Conservation (phyloP, 129 eudicot species). For the Sambucus nigra region DNA sequence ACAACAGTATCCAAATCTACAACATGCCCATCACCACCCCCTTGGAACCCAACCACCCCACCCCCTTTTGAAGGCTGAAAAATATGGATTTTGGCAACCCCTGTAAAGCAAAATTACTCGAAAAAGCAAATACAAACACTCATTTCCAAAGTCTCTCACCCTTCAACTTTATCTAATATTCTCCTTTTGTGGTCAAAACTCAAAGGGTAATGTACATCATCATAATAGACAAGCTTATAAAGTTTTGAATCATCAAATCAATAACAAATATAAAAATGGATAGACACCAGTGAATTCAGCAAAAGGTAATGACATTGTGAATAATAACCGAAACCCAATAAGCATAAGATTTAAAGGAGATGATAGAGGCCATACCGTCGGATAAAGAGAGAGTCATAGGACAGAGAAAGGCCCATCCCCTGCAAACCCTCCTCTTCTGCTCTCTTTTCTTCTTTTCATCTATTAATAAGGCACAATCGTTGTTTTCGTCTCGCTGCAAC, state of each 20-base stretch:
- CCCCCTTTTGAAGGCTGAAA: slow-evolving; percentile 26
- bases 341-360: too few species aligned
- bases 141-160: slow-evolving; percentile 6
- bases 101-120: neutral
- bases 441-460: too few species aligned
- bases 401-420: too few species aligned
- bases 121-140: slow-evolving; percentile 14
- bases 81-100: slow-evolving; percentile 38
- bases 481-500: too few species aligned
- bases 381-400: too few species aligned
- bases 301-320: too few species aligned
- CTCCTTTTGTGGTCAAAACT: slow-evolving; percentile 46
- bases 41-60: slow-evolving; percentile 16
- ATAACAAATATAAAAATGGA: neutral
- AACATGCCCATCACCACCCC: slow-evolving; percentile 30
- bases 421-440: too few species aligned
- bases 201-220: slow-evolving; percentile 34
- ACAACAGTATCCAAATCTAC: slow-evolving; percentile 65
- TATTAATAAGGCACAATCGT: too few species aligned
- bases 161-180: slow-evolving; percentile 31
- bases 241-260: slow-evolving; percentile 37
- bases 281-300: neutral
- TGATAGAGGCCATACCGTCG: too few species aligned
- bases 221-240: slow-evolving; percentile 37
- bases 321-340: too few species aligned